Base-by-base conservation (phyloP, 208 protist species). In the Acanthamoeba healyi region DNA sequence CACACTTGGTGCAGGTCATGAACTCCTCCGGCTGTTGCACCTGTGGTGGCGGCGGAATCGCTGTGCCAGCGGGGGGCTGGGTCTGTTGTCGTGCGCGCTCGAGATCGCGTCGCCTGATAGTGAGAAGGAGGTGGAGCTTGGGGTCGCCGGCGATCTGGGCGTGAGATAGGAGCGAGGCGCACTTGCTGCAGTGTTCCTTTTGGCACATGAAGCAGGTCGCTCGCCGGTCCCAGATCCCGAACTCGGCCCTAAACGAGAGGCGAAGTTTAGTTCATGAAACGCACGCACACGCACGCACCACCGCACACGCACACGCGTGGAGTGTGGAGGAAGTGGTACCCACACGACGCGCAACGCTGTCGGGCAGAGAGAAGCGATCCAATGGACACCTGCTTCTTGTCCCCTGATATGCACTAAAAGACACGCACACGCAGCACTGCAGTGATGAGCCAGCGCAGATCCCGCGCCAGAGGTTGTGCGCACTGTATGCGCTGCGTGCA, bases 131-230 rank as follows among this genome's bases (percentile, higher is more conserved):
- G 77, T 61, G 26, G 77, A 86, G 77, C 77, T 86, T 86, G 44
- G 77, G 46, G 17, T 61, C 44, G 46, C n/a, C 77, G 17, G n/a
- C 77, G 38, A 86, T 86, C 42, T 56, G 42, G 32, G 74, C 46
- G 74, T 84, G 15, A 15, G 74, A 84, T 24, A 84, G 42, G 14
- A 56, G 19, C 24, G 74, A 51, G 26, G 46, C 42, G 77, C 77
- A 86, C 77, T 38, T 86, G 42, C n/a, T 10, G 77, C 77, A 86
- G 46, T 84, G 74, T 4, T 56, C 74, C 38, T 56, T 51, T 29
- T 84, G 74, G 42, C 74, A 84, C 74, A 84, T 84, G 74, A 56
- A 84, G n/a, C 74, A 84, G 9, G 12, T 84, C 2, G 42, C 36
- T 7, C 74, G 74, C 0, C 74, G 38, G 0, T 84, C 74, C 74